Percentiles rank a stretch among this genome's conserved stretches.
These are phyloP conservation scores for Monosporascus cannonballus DNA, from an alignment of 2,329 filamentous ascomycete genomes.

Conservation along the genomic window DNA sequence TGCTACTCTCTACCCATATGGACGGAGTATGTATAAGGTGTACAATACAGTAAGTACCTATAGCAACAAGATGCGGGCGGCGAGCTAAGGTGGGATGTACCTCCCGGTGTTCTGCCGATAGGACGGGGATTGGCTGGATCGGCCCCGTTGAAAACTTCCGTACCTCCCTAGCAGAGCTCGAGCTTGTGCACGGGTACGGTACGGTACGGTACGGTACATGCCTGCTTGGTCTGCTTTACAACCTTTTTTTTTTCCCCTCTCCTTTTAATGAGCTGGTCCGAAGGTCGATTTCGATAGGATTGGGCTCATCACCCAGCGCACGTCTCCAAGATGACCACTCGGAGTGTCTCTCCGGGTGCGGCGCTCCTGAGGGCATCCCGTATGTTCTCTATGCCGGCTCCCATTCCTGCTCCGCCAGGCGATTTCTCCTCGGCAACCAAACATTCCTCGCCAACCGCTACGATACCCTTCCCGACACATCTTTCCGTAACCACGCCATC, in stretches of 20 bases:
- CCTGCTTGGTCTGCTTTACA: neutral
- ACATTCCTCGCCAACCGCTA: conserved; percentile 61
- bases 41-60: no score
- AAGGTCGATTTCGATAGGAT: conserved; percentile 2
- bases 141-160: neutral
- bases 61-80: no score
- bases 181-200: neutral
- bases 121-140: neutral
- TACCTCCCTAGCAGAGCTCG: neutral
- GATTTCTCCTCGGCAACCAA: conserved; percentile 41
- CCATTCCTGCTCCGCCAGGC: conserved; percentile 57
- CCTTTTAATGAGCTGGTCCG: neutral
- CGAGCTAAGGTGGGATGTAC: no score
- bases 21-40: no score
- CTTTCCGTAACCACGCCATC: conserved; percentile 75
- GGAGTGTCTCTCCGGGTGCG: conserved; percentile 52
- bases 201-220: no score
- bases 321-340: conserved; percentile 17
- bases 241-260: no score
- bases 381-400: conserved; percentile 78
- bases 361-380: conserved; percentile 78
- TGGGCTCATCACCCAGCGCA: conserved; percentile 12
- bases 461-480: conserved; percentile 71
- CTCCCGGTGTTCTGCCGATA: no score
- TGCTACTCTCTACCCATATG: no score